Evolutionary conservation across 345 rosid species (phyloP), one percentile per base, ranked within the genome.

Genomic region (Citropsis articulata): DNA sequence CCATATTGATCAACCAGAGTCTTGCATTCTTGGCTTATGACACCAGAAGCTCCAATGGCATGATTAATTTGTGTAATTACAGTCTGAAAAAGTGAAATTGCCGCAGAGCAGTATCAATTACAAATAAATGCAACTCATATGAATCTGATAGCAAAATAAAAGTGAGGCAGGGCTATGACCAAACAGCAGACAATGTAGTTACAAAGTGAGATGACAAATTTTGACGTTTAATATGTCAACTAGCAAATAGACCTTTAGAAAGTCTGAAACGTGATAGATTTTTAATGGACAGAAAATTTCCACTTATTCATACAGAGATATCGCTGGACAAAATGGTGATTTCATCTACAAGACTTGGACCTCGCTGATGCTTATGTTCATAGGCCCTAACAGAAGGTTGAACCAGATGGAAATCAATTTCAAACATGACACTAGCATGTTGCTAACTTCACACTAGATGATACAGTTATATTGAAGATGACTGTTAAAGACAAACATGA

Each of bases 11-110:
- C 84, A 79, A 92, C 90, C 50, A 94, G 84, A 5, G 86, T 55
- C 83, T 91, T 91, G 89, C 98, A 91, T 73, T 94, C 92, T 36
- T 83, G 93, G 90, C 95, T 92, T 55, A 83, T 88, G 56, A 92
- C 63, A 67, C 97, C 98, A 57, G 88, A 77, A 21, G 98, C 95
- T 83, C 97, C 98, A 75, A 94, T 94, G 69, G 92, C 98, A 78
- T 87, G 92, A 81, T 94, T 94, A 78, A 91, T 91, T 89, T 90
- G 91, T 50, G 97, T 78, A 82, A 94, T 88, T 65, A 94, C 72
- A 56, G 85, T 78, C 98, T 94, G 82, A 55, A 82, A 82, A 75
- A 24, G 19, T 71, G 36, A 67, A 31, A 63, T 77, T 9, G 10
- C 19, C 42, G 66, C 13, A 76, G 28, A 35, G 38, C 10, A 7